phyloP scores from a whole-genome alignment of 768 basidiomycete genomes.

The Pulveroboletus sp. region DNA sequence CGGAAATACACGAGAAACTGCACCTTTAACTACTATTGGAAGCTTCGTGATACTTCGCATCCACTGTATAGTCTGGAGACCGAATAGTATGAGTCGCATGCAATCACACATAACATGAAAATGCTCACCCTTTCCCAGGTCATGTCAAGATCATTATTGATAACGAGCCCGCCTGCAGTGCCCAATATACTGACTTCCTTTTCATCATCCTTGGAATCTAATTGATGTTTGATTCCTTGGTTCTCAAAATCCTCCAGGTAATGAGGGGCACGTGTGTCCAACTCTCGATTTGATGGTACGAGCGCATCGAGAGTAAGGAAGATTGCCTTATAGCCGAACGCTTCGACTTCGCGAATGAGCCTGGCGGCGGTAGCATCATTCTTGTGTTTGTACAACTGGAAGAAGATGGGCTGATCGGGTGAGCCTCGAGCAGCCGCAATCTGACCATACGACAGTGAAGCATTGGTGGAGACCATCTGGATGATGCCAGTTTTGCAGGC shows the following conservation, averaged over 20 bases:
- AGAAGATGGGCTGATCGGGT: conserved; percentile 63
- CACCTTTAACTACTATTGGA: conserved; percentile 74
- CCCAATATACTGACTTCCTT: conserved; percentile 44
- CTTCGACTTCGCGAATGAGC: conserved; percentile 66
- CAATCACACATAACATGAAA: neutral
- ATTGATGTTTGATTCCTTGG: conserved; percentile 24
- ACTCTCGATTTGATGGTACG: conserved; percentile 76
- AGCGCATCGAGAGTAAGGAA: conserved; percentile 90
- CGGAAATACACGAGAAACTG: neutral
- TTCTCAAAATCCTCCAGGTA: conserved; percentile 52
- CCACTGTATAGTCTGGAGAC: conserved; percentile 67
- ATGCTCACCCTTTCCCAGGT: conserved; percentile 61
- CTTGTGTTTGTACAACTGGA: conserved; percentile 82
- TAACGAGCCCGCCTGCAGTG: conserved; percentile 63
- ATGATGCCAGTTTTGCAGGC: conserved; percentile 63
- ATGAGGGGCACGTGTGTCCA: conserved; percentile 61
- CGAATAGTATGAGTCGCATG: neutral
- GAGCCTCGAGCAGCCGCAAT: conserved; percentile 54
- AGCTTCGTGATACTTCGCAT: conserved; percentile 61
- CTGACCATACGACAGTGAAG: conserved; percentile 60
- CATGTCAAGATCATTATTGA: conserved; percentile 69
- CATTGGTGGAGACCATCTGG: conserved; percentile 81
- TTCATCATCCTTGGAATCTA: conserved; percentile 26
- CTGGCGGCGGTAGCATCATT: conserved; percentile 61
- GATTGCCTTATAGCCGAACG: conserved; percentile 79